Conservation (phyloP, 2,329 filamentous ascomycete species). For the Penicillium sp. region DNA sequence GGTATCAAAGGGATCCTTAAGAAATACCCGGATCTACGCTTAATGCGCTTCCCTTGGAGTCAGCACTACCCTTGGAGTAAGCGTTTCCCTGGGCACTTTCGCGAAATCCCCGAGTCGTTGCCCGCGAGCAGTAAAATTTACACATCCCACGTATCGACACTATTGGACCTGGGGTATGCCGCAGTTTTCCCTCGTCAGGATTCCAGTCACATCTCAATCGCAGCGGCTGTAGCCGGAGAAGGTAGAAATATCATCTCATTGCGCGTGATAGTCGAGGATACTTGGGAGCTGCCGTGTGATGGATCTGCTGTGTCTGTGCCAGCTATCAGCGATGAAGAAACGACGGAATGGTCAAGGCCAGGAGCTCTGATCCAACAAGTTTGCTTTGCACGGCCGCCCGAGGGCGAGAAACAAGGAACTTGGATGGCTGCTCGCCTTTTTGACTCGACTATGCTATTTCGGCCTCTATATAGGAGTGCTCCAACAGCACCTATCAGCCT, state of each 20-base stretch:
- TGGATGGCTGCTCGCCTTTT: slow-evolving; percentile 55
- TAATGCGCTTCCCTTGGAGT: slow-evolving; percentile 27
- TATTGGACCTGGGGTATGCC: slow-evolving; percentile 55
- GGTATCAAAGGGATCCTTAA: slow-evolving; percentile 27
- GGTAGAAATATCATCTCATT: slow-evolving; percentile 52
- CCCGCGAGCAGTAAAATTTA: slow-evolving; percentile 29
- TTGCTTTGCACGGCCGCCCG: slow-evolving; percentile 49
- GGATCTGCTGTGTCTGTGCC: slow-evolving; percentile 37
- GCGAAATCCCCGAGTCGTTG: slow-evolving; percentile 32
- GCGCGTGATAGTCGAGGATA: slow-evolving; percentile 34
- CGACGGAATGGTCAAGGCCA: slow-evolving; percentile 50
- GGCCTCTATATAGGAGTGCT: slow-evolving; percentile 37
- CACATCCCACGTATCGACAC: slow-evolving; percentile 37
- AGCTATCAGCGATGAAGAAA: slow-evolving; percentile 43
- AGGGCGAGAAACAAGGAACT: slow-evolving; percentile 33
- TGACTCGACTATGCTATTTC: slow-evolving; percentile 51
- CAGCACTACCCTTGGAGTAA: no score
- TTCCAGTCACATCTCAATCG: slow-evolving; percentile 34
- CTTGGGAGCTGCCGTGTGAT: slow-evolving; percentile 20
- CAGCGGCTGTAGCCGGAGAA: slow-evolving; percentile 43
- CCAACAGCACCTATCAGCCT: slow-evolving; percentile 25
- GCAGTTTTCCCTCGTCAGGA: slow-evolving; percentile 35
- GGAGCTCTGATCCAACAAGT: slow-evolving; percentile 57
- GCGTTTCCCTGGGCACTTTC: no score
- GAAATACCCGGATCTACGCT: slow-evolving; percentile 38